Evolutionary conservation across 2,329 filamentous ascomycete genomes (phyloP).

Genomic region (Clonostachys rhizophaga): DNA sequence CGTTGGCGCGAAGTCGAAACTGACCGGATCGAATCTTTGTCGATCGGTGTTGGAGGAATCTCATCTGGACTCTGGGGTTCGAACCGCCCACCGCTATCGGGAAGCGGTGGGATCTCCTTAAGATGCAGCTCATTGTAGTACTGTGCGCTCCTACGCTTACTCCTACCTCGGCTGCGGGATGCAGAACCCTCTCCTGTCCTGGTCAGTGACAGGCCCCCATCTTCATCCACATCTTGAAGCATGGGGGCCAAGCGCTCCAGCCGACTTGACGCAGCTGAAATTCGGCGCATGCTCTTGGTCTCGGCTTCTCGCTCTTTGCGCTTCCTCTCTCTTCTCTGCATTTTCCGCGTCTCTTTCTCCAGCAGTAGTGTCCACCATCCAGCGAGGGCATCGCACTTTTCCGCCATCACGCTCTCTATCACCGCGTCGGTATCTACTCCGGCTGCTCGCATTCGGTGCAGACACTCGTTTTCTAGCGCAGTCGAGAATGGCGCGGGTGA

Average conservation of each 20-base stretch:
- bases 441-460: conserved; percentile 88
- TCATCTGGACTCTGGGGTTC: conserved; percentile 39
- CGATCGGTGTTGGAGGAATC: conserved; percentile 65
- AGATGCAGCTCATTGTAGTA: conserved; percentile 57
- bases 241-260: conserved; percentile 76
- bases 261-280: conserved; percentile 87
- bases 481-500: conserved; percentile 82
- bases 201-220: conserved; percentile 50
- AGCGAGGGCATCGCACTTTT: conserved; percentile 83
- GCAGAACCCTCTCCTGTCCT: conserved; percentile 35
- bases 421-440: conserved; percentile 93
- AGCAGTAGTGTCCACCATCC: conserved; percentile 96
- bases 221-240: conserved; percentile 75
- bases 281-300: conserved; percentile 69
- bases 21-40: conserved; percentile 74
- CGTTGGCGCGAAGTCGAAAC: conserved; percentile 73
- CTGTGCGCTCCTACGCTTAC: conserved; percentile 69
- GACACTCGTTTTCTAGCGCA: conserved; percentile 79
- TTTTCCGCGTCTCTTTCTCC: conserved; percentile 91
- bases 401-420: conserved; percentile 87
- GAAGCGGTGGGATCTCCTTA: conserved; percentile 72
- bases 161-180: conserved; percentile 69
- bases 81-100: conserved; percentile 49
- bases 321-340: conserved; percentile 73
- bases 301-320: conserved; percentile 81